Conservation (phyloP, 805 yeast species). For the Candida hungchunana region DNA sequence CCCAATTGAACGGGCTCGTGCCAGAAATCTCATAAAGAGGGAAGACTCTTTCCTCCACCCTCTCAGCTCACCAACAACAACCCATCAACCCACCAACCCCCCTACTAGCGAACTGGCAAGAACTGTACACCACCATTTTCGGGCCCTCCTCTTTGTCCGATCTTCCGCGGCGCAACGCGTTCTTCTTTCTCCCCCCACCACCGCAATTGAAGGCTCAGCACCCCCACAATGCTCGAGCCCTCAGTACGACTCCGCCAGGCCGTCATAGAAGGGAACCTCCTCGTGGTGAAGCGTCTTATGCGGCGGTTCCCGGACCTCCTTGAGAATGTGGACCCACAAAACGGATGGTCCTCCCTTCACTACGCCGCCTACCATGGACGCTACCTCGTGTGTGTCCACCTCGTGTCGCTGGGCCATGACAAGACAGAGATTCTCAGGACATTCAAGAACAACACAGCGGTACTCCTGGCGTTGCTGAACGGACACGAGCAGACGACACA, state of each 20-base stretch:
- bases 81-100: background rate
- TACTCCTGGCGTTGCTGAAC: slow-evolving; percentile 63
- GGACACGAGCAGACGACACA: slow-evolving; percentile 74
- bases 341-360: slow-evolving; percentile 84
- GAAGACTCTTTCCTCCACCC: background rate
- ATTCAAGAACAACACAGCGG: slow-evolving; percentile 56
- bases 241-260: slow-evolving; percentile 64
- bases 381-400: slow-evolving; percentile 58
- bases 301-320: slow-evolving; percentile 64
- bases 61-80: background rate
- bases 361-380: slow-evolving; percentile 75
- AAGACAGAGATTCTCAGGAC: slow-evolving; percentile 44
- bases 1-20: too few relatives aligned
- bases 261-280: slow-evolving; percentile 54
- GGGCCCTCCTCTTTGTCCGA: too few relatives aligned
- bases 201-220: background rate
- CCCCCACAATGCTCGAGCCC: slow-evolving; percentile 52
- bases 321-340: slow-evolving; percentile 60
- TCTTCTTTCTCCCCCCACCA: background rate
- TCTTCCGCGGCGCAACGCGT: too few relatives aligned
- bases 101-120: background rate
- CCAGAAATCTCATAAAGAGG: too few relatives aligned
- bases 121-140: background rate
- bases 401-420: slow-evolving; percentile 56
- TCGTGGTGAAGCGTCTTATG: slow-evolving; percentile 62